Evolutionary conservation across 495 filamentous ascomycete species (phyloP).

Genomic region (Daldinia vernicosa): DNA sequence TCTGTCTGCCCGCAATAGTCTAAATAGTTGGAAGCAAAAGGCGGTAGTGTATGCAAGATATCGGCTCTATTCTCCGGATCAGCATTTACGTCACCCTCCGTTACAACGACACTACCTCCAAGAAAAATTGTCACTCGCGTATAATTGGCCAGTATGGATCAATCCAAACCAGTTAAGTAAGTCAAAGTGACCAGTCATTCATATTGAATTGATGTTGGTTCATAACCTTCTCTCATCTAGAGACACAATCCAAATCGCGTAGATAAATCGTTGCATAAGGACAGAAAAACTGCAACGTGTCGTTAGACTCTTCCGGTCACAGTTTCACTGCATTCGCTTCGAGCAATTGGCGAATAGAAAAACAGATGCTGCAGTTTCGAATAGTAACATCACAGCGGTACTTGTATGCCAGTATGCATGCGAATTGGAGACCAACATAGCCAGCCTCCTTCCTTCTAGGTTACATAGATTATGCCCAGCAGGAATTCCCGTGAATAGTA

Average conservation of each 20-base stretch:
- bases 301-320: slow-evolving; percentile 9
- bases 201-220: background rate
- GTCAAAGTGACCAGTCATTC: slow-evolving; percentile 21
- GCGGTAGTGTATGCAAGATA: slow-evolving; percentile 13
- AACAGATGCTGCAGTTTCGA: slow-evolving; percentile 31
- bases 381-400: slow-evolving; percentile 28
- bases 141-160: slow-evolving; percentile 23
- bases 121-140: slow-evolving; percentile 4
- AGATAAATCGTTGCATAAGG: slow-evolving; percentile 9
- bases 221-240: background rate
- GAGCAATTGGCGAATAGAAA: slow-evolving; percentile 29
- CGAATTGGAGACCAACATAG: slow-evolving; percentile 6
- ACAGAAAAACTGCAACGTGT: slow-evolving; percentile 16
- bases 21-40: slow-evolving; percentile 5
- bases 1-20: slow-evolving; percentile 5
- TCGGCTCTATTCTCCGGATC: slow-evolving; percentile 27
- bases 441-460: slow-evolving; percentile 20
- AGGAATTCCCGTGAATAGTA: background rate
- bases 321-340: slow-evolving; percentile 24
- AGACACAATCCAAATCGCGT: slow-evolving; percentile 10
- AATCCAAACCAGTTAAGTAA: slow-evolving; percentile 7
- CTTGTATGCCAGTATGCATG: slow-evolving; percentile 7
- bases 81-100: slow-evolving; percentile 16
- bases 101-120: slow-evolving; percentile 14
- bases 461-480: background rate